phyloP scores from a whole-genome alignment of 805 yeast species.

The Candida golubevii region DNA sequence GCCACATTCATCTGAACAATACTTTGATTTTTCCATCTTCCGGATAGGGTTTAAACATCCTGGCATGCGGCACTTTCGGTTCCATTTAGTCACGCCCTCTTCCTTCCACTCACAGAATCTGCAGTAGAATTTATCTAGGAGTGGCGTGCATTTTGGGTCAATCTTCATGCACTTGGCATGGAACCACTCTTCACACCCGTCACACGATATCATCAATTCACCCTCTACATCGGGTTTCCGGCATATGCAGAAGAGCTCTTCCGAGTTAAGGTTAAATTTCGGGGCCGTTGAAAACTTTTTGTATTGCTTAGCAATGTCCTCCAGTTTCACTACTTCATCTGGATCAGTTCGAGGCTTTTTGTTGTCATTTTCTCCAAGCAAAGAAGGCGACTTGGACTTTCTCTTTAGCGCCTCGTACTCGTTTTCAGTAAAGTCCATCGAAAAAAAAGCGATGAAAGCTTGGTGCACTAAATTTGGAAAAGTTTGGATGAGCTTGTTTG shows the following conservation, averaged over 20 bases:
- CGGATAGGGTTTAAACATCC: conserved; percentile 55
- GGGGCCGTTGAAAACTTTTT: conserved; percentile 33
- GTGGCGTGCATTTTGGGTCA: conserved; percentile 43
- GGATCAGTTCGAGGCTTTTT: conserved; percentile 10
- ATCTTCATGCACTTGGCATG: conserved; percentile 77
- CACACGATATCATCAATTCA: conserved; percentile 88
- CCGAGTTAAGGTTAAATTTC: conserved; percentile 46
- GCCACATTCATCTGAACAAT: conserved; percentile 76
- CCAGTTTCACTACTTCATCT: conserved; percentile 22
- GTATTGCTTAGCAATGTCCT: conserved; percentile 34
- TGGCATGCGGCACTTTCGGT: conserved; percentile 63
- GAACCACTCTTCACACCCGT: conserved; percentile 93
- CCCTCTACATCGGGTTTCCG: conserved; percentile 71
- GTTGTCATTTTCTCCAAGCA: conserved; percentile 7
- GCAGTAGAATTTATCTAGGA: conserved; percentile 67
- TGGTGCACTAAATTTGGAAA: too few species aligned
- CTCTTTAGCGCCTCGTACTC: conserved; percentile 5
- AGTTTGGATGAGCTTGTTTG: too few species aligned
- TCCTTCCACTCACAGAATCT: conserved; percentile 61
- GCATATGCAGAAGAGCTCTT: conserved; percentile 73
- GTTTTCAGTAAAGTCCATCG: background rate
- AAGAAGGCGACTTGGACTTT: conserved; percentile 15
- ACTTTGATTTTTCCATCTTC: conserved; percentile 50
- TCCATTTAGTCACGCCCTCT: conserved; percentile 60
- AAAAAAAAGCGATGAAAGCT: too few species aligned